Base-by-base conservation (phyloP, 805 yeast species). In the Ogataea minuta region DNA sequence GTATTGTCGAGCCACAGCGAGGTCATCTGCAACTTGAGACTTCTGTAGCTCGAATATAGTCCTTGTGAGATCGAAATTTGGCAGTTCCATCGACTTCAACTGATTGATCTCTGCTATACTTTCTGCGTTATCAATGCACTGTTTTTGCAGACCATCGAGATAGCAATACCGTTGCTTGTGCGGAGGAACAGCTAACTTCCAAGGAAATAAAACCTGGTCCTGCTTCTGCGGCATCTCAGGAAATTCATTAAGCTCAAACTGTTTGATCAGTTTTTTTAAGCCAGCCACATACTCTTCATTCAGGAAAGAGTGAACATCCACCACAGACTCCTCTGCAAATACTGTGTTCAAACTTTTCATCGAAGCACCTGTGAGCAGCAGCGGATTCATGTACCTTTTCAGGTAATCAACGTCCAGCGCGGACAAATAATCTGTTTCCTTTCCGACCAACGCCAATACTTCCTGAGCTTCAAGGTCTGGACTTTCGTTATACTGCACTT, bases 181-280 rank as follows among this genome's bases (percentile, higher is more conserved):
- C 7, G 97, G 93, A 7, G 99, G 98, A 33, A 84, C 76, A 1
- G 97, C 93, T 28, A 89, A 71, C 46, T 83, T 81, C 99, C 99
- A 93, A 6, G 96, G 96, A 34, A 60, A 67, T 8, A 57, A 37
- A 1, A 85, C 76, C 19, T 84, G 84, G 2, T 59, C 52, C 10
- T 81, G 71, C 1, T 54, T 61, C 24, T 64, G 63, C 4, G 96
- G 95, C 56, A 79, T 75, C 21, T 67, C 62, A 10, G 67, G 67
- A 31, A 36, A 52, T 36, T 69, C 71, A 32, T 83, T 77, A 12
- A 88, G 67, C 54, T 86, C 96, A 5, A 67, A 67, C 12, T 63
- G 60, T 51, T 83, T 71, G 34, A 85, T 70, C 6, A 65, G 52
- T 10, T 65, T 63, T 33, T 70, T 68, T 43, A 88, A 62, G 0